These are phyloP conservation scores for Rubus parviflorus DNA, from an alignment of 306 rosid species.

Conservation along the genomic window DNA sequence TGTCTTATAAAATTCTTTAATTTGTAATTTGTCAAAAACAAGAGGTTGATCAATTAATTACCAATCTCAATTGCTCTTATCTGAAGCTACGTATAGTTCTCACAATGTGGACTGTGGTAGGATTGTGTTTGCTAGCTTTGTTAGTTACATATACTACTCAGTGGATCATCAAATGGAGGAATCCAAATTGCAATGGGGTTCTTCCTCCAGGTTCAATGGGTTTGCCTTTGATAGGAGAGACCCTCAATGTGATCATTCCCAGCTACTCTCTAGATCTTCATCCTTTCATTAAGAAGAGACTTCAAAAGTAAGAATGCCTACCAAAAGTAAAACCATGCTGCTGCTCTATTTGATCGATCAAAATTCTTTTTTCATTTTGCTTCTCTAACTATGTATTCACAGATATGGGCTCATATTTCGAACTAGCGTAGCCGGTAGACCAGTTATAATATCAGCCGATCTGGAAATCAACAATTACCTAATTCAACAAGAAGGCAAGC, in stretches of 20 bases:
- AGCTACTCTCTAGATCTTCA: conserved; percentile 45
- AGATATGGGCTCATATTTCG: conserved; percentile 46
- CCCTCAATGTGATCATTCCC: conserved; percentile 27
- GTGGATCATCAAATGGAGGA: conserved; percentile 30
- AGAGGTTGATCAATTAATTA: no score
- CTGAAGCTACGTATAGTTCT: no score
- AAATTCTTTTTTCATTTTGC: neutral
- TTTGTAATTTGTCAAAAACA: no score
- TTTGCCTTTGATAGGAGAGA: conserved; percentile 43
- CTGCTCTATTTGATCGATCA: neutral
- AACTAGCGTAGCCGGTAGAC: conserved; percentile 33
- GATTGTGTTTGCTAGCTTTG: conserved; percentile 5
- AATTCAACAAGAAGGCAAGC: conserved; percentile 40
- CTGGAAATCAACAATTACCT: conserved; percentile 32
- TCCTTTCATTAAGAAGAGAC: conserved; percentile 40
- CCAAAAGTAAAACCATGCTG: neutral
- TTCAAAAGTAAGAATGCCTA: conserved; percentile 22
- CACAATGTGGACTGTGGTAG: conserved; percentile 23
- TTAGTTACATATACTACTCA: conserved; percentile 12
- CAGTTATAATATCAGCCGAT: conserved; percentile 34
- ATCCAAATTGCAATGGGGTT: conserved; percentile 34
- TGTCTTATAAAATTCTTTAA: no score
- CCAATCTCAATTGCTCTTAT: no score
- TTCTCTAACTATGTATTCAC: neutral
- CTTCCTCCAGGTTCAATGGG: conserved; percentile 54